Evolutionary conservation across 2,329 filamentous ascomycete genomes (phyloP), one percentile per base, ranked within the genome.

Genomic region (Fusarium subtropicale): DNA sequence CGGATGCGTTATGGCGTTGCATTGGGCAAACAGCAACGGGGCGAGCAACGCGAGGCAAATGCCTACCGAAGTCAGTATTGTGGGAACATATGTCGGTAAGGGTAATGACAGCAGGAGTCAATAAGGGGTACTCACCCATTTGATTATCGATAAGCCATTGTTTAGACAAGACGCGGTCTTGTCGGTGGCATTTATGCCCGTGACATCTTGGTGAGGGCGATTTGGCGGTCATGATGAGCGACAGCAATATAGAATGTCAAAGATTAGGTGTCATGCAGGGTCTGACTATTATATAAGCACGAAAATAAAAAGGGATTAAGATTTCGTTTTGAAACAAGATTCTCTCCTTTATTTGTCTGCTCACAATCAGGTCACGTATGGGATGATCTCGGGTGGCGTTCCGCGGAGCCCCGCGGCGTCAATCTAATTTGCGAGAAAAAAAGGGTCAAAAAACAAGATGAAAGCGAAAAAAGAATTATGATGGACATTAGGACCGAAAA

Each of bases 1-100:
- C 50, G 86, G 83, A 68, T 92, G 89, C 45, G 94, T 89, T 73
- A 90, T 90, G 52, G 94, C 92, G 77, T 97, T 93, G 74, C 90
- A 82, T 81, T 97, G 93, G 57, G 92, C 89, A 66, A 97, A 88
- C 77, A 91, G 88, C 66, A 97, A 88, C 69, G 96, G 89, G 60
- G 92, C 88, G 66, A 97, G 83, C 60, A 96, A 88, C 78, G 95
- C 97, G 78, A 96, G 85, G n/a, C 93, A 93, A 71, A 97, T 88
- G 68, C 93, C 94, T 83, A 61, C 12, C 6, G 20, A 63, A 44
- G 61, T 69, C 31, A 69, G 52, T 44, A 66, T 41, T 66, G 48
- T 46, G 39, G 44, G 30, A 46, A 26, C 22, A 2, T 2, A 12
- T 15, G 34, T 51, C 34, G 44, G 44, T 30, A 12, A 33, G 16